Evolutionary conservation across 352 stramenopile species (phyloP).

Genomic region (Ophiocytium majus): DNA sequence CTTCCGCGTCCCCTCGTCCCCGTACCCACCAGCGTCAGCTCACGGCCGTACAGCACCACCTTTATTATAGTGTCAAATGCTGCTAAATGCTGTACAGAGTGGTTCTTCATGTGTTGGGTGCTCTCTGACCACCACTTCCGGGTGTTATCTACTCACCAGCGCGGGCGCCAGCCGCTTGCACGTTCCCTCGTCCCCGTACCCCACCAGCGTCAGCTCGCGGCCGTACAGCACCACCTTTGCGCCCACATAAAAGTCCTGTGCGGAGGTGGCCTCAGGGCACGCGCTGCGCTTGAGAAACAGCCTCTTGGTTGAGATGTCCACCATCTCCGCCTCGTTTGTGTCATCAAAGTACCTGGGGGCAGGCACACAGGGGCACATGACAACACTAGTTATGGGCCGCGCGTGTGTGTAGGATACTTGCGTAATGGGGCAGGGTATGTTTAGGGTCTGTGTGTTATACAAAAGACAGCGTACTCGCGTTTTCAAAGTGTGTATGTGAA

Average conservation of each 20-base stretch:
- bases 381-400: too few species aligned
- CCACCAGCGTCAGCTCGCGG: conserved; percentile 36
- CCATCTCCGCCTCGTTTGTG: conserved; percentile 54
- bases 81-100: neutral
- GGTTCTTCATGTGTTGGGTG: neutral
- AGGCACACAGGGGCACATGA: too few species aligned
- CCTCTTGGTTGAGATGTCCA: conserved; percentile 46
- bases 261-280: conserved; percentile 31
- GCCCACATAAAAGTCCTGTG: conserved; percentile 45
- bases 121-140: neutral
- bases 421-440: too few species aligned
- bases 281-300: conserved; percentile 51
- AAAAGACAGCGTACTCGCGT: too few species aligned
- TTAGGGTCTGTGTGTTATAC: too few species aligned
- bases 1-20: conserved; percentile 34
- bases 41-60: conserved; percentile 47
- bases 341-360: conserved; percentile 44
- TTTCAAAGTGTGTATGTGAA: too few species aligned
- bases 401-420: too few species aligned
- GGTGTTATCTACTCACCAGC: neutral
- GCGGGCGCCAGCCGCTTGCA: neutral
- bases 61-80: conserved; percentile 20
- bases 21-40: conserved; percentile 43
- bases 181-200: conserved; percentile 44
- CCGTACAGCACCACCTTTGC: conserved; percentile 51